Conservation (phyloP, 305 asterid species). For the Ilex paraguariensis region DNA sequence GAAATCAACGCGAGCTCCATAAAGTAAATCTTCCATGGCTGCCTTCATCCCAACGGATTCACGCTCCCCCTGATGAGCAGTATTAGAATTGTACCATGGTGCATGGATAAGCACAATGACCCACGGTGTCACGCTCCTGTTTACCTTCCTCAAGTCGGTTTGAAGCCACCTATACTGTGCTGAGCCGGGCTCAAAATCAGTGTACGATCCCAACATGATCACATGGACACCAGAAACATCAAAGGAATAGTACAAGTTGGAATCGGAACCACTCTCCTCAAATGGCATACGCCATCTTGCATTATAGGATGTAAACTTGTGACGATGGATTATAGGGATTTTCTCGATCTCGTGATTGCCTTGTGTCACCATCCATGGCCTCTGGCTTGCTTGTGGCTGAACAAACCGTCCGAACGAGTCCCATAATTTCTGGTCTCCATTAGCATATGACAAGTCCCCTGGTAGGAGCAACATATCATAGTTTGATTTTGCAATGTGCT, state of each 20-base stretch:
- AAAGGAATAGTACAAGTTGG: constrained; percentile 78
- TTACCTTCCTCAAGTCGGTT: constrained; percentile 41
- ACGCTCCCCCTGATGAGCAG: constrained; percentile 64
- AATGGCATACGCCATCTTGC: constrained; percentile 81
- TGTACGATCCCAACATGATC: constrained; percentile 78
- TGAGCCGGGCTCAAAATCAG: constrained; percentile 53
- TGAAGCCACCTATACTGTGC: constrained; percentile 66
- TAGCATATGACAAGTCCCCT: constrained; percentile 82
- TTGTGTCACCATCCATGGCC: constrained; percentile 93
- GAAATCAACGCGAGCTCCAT: constrained; percentile 51
- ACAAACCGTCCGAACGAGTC: constrained; percentile 79
- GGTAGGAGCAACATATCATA: constrained; percentile 65
- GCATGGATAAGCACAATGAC: constrained; percentile 60
- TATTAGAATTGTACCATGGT: constrained; percentile 83
- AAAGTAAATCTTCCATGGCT: constrained; percentile 63
- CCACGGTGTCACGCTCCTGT: constrained; percentile 66
- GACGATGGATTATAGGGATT: constrained; percentile 41
- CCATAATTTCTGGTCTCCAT: constrained; percentile 58
- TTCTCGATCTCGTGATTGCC: constrained; percentile 81
- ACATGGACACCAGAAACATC: constrained; percentile 60
- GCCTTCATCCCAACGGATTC: constrained; percentile 49
- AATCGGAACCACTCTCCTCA: constrained; percentile 50
- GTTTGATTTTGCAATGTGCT: constrained; percentile 49
- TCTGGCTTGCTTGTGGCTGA: constrained; percentile 55
- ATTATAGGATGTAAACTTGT: constrained; percentile 56